Evolutionary conservation across 2,329 filamentous ascomycete species (phyloP), one percentile per base, ranked within the genome.

Genomic region (Drechslerella coelobrocha): DNA sequence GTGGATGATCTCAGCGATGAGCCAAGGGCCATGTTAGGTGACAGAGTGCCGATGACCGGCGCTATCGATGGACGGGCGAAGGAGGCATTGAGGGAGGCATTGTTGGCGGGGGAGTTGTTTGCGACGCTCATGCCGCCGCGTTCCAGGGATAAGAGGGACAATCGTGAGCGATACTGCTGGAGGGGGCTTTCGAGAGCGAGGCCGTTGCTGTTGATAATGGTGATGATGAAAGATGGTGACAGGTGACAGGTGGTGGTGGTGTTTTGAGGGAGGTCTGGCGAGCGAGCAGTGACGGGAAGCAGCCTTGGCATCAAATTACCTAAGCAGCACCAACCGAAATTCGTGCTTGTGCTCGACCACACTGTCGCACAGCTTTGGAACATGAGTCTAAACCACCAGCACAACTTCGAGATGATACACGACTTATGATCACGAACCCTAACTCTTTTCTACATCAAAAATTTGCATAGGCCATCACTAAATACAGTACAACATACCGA

Each of bases 251-350:
- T 14, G 5, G 34, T 39, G 34, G 34, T 39, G 34, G 34, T 39
- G 34, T 39, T 39, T 39, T 39, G 34, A n/a, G 34, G 2, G 2
- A 39, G 34, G 12, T 14, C 12, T n/a, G 12, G 34, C 34, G 12
- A 39, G 34, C 12, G 34, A n/a, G n/a, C n/a, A n/a, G 34, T 39
- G 34, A 39, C 34, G 34, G 34, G 34, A 39, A 39, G 34, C 34
- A n/a, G 34, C 34, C 29, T 39, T 39, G 34, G 34, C 34, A 14
- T 39, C 12, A 14, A 39, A 39, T 39, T 39, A 39, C 34, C 34
- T 39, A 39, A 39, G 34, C 34, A 39, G 12, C 12, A n/a, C 34
- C 12, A 14, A 10, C 12, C 17, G 34, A 39, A 39, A 39, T 39
- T 39, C 34, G 12, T 39, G 34, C 12, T 14, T 14, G 34, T n/a